Conservation (phyloP, 768 basidiomycete species). For the Tephrocybe sp. region DNA sequence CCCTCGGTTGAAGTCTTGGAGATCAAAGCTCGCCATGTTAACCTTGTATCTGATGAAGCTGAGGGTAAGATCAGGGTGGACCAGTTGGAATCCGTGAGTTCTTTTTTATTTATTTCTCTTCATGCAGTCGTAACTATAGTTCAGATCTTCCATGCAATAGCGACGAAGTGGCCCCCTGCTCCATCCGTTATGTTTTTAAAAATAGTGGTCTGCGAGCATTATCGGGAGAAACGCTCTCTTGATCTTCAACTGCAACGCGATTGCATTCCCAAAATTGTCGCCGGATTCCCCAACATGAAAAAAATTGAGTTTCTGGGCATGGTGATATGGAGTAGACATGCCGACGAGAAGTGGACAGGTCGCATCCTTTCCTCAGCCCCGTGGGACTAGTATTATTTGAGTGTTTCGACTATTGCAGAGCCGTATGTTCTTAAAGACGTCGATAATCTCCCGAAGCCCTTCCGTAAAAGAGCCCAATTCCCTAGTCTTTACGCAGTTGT, state of each 20-base stretch:
- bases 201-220: background rate
- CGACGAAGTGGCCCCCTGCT: constrained; percentile 8
- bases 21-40: background rate
- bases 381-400: too few species aligned
- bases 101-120: background rate
- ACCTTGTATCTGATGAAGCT: background rate
- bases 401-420: background rate
- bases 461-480: too few species aligned
- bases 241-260: constrained; percentile 9
- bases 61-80: background rate
- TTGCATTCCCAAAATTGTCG: background rate
- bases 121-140: background rate
- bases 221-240: background rate
- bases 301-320: constrained; percentile 1
- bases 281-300: constrained; percentile 12
- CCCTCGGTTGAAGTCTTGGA: background rate
- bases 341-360: constrained; percentile 5
- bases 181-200: constrained; percentile 5
- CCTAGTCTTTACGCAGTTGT: too few species aligned
- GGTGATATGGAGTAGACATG: constrained; percentile 8
- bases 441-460: constrained; percentile 1
- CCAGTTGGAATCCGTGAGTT: background rate
- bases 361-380: background rate
- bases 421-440: constrained; percentile 2
- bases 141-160: constrained; percentile 1